Percentiles rank a stretch among this genome's conserved stretches.
Evolutionary conservation across 208 protist genomes (phyloP).

Genomic region (Crithidia expoeki): DNA sequence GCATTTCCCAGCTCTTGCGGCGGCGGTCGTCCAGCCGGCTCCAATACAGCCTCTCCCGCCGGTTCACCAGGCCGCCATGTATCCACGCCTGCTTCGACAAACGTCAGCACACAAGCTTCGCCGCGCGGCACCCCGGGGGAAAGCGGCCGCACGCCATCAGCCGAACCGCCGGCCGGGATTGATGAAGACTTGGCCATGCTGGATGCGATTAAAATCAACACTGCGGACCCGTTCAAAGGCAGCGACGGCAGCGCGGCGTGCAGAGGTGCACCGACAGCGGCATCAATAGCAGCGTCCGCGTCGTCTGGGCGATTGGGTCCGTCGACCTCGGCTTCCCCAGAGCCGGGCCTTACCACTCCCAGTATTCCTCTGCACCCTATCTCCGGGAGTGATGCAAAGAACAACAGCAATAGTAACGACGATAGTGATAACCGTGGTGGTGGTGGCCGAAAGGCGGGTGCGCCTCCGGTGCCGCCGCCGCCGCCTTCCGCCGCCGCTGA

Average conservation of each 20-base stretch:
- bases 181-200: constrained; percentile 24
- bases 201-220: constrained; percentile 18
- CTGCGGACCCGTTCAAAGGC: not conserved
- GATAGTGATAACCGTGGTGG: not conserved
- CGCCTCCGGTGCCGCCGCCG: not conserved
- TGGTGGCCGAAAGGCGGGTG: constrained; percentile 9
- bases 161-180: not conserved
- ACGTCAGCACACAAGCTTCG: constrained; percentile 6
- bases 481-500: not conserved
- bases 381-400: not conserved
- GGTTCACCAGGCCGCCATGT: constrained; percentile 13
- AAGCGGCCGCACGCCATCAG: no score
- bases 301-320: not conserved
- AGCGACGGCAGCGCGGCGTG: not conserved
- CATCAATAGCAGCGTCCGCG: not conserved
- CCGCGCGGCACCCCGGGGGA: not conserved
- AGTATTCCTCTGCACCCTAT: not conserved
- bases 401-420: constrained; percentile 8
- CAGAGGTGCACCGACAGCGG: not conserved
- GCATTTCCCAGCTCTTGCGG: not conserved
- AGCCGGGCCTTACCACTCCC: constrained; percentile 7
- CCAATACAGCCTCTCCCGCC: not conserved
- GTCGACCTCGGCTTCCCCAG: not conserved
- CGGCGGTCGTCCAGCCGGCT: not conserved
- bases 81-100: not conserved